Percentiles rank a stretch among this genome's conserved stretches.
These are phyloP conservation scores for Xylaria palmicola DNA, from an alignment of 495 filamentous ascomycete species.

Conservation along the genomic window DNA sequence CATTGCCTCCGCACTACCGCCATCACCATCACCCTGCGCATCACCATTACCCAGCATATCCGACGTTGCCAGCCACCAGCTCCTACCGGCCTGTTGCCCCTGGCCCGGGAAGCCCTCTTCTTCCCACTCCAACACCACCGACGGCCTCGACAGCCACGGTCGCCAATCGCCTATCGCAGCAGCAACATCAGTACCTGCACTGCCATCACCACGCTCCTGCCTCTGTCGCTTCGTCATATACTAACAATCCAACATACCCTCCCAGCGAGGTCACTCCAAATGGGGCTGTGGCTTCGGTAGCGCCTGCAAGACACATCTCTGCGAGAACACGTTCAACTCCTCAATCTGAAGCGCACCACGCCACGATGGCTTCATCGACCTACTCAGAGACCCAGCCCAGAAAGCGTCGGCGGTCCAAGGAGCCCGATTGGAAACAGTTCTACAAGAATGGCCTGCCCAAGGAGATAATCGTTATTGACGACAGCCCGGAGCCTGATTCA, in stretches of 20 bases:
- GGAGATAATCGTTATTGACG: slow-evolving; percentile 94
- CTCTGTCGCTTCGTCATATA: slow-evolving; percentile 35
- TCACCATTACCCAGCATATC: slow-evolving; percentile 60
- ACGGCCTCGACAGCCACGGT: slow-evolving; percentile 31
- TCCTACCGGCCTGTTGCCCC: slow-evolving; percentile 48
- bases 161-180: slow-evolving; percentile 38
- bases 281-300: slow-evolving; percentile 39
- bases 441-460: slow-evolving; percentile 92
- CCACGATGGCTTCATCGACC: slow-evolving; percentile 37
- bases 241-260: slow-evolving; percentile 23
- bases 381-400: slow-evolving; percentile 34
- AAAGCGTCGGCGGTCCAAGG: slow-evolving; percentile 59
- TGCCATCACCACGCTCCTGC: slow-evolving; percentile 9
- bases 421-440: slow-evolving; percentile 83
- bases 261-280: slow-evolving; percentile 28
- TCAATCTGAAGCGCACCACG: slow-evolving; percentile 24
- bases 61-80: slow-evolving; percentile 36
- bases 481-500: slow-evolving; percentile 68
- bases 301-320: slow-evolving; percentile 29
- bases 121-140: slow-evolving; percentile 47
- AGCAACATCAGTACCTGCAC: slow-evolving; percentile 9
- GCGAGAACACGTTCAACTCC: slow-evolving; percentile 32
- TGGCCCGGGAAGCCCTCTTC: slow-evolving; percentile 45
- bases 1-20: slow-evolving; percentile 57
- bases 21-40: slow-evolving; percentile 64